Evolutionary conservation across 2,329 filamentous ascomycete species (phyloP).

Genomic region (Apiospora phragmitis): DNA sequence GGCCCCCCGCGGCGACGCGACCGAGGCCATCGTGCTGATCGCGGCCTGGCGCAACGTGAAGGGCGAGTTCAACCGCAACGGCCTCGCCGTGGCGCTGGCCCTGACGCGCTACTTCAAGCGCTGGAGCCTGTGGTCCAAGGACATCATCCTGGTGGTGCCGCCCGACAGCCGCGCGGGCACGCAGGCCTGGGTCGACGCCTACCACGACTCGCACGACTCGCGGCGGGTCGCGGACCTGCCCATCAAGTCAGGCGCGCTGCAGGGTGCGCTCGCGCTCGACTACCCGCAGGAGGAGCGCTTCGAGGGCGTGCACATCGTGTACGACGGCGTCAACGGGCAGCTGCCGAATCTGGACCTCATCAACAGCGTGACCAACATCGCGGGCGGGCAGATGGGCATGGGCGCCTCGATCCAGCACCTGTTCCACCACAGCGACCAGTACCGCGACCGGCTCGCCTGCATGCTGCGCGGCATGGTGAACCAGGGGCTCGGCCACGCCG

Average conservation of each 20-base stretch:
- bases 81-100: constrained; percentile 82
- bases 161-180: constrained; percentile 87
- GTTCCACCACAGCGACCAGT: constrained; percentile 74
- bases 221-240: constrained; percentile 72
- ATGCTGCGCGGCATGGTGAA: constrained; percentile 92
- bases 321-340: constrained; percentile 94
- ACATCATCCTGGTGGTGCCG: constrained; percentile 89
- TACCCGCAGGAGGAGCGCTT: constrained; percentile 85
- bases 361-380: constrained; percentile 88
- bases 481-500: constrained; percentile 85
- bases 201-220: constrained; percentile 84
- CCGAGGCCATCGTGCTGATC: constrained; percentile 91
- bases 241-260: constrained; percentile 88
- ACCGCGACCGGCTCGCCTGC: constrained; percentile 78
- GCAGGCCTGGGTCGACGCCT: constrained; percentile 97
- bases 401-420: constrained; percentile 82
- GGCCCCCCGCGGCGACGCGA: constrained; percentile 91
- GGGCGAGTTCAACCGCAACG: constrained; percentile 78
- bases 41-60: constrained; percentile 85
- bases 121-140: constrained; percentile 99
- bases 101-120: constrained; percentile 93
- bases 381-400: constrained; percentile 89
- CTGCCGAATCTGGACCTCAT: constrained; percentile 94
- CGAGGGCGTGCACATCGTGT: constrained; percentile 85
- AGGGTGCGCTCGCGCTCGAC: constrained; percentile 91